phyloP scores from a whole-genome alignment of 2,329 filamentous ascomycete genomes.

The Ophiostoma perfectum region DNA sequence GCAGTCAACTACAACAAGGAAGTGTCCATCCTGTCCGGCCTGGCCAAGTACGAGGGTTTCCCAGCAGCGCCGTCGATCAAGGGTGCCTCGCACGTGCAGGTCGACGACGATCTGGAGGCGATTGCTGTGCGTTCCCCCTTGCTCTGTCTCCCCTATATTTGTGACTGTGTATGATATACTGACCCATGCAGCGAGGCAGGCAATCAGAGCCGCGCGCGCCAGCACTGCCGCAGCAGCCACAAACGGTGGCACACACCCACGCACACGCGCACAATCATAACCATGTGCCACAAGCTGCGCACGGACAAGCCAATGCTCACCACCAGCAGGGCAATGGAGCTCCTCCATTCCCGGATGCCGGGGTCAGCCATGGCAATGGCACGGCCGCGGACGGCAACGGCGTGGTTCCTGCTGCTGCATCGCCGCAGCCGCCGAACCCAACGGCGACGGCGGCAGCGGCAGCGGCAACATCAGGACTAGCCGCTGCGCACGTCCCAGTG shows the following conservation, averaged over 20 bases:
- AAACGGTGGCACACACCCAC: slow-evolving; percentile 1
- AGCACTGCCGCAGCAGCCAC: slow-evolving; percentile 12
- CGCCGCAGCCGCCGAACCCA: not conserved
- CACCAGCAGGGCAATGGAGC: slow-evolving; percentile 5
- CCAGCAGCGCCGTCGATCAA: slow-evolving; percentile 85
- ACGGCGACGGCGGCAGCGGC: not conserved
- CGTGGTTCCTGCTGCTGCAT: not conserved
- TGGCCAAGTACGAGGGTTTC: slow-evolving; percentile 94
- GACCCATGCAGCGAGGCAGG: slow-evolving; percentile 8
- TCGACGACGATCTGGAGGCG: slow-evolving; percentile 80
- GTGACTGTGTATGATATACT: not conserved
- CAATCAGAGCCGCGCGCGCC: not conserved
- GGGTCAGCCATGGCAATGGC: not conserved
- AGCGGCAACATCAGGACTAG: no score
- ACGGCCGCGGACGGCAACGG: not conserved
- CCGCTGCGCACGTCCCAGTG: slow-evolving; percentile 26
- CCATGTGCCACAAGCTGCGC: slow-evolving; percentile 27
- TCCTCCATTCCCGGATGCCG: not conserved
- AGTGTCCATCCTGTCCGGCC: slow-evolving; percentile 80
- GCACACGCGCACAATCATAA: not conserved
- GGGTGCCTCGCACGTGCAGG: slow-evolving; percentile 63
- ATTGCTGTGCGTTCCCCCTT: slow-evolving; percentile 62
- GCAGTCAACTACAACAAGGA: slow-evolving; percentile 92
- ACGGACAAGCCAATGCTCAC: slow-evolving; percentile 26
- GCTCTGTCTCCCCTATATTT: not conserved